Evolutionary conservation across 2,329 filamentous ascomycete species (phyloP), one percentile per base, ranked within the genome.

Genomic region (Aspergillus hortae): DNA sequence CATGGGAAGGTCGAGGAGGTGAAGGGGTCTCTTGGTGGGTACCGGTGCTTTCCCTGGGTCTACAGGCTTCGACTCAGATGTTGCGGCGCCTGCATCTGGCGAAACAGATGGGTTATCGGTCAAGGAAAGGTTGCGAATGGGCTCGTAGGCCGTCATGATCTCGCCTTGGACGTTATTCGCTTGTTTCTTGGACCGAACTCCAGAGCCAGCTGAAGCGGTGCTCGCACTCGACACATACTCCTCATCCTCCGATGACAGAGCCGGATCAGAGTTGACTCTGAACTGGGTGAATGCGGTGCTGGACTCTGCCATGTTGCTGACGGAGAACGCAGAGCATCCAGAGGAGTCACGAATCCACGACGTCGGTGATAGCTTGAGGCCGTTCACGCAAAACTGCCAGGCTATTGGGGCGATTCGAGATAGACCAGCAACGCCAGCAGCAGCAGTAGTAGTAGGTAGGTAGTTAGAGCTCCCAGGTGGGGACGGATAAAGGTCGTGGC

Each of bases 1-100:
- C 54, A 91, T 77, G 1, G 90, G 89, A 17, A 94, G 77, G 65
- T 92, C 87, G 23, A 94, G 76, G 44, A 94, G 74, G 33, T 78
- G 79, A 54, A 90, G 74, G 21, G 85, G 84, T 36, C 77, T 76
- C 54, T 77, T 79, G 57, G 46, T 17, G 46, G 11, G 15, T 15
- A 6, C 36, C 4, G 15, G 35, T 6, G 30, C 25, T 15, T 41
- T 30, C 23, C 25, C 21, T 17, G 27, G 27, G 27, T 30, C 27
- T 10, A 10, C 27, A 30, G 2, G 6, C 27, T 30, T 30, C 15
- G 35, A 38, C 14, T 38, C 15, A 10, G 35, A 38, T 6, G 35
- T 38, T 17, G 14, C 17, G 9, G 19, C 15, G 4, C 19, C 38
- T 17, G 33, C 25, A 35, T 19, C 46, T 14, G 9, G 11, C 1